These are phyloP conservation scores for Nothopassalora personata DNA, from an alignment of 2,329 filamentous ascomycete genomes.

Conservation along the genomic window DNA sequence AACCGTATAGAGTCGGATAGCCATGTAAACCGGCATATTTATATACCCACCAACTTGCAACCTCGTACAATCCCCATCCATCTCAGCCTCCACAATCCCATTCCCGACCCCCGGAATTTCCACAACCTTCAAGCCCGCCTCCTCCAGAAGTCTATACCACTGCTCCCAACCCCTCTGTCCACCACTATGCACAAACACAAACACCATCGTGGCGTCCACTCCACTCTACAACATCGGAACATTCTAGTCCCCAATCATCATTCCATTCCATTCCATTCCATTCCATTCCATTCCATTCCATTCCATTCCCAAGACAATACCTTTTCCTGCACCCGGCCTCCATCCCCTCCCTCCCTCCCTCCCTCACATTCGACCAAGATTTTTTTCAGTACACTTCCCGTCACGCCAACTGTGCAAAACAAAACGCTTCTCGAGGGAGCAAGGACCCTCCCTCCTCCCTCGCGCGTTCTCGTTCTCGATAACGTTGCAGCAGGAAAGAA, in stretches of 20 bases:
- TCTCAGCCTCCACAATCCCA: conserved; percentile 11
- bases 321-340: no score
- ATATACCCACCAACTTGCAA: no score
- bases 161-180: neutral
- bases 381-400: no score
- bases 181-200: conserved; percentile 3
- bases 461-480: conserved; percentile 6
- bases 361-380: no score
- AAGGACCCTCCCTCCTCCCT: neutral
- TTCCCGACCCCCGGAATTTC: conserved; percentile 14
- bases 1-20: neutral
- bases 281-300: no score
- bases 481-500: conserved; percentile 9
- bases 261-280: no score
- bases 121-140: conserved; percentile 2
- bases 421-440: conserved; percentile 8
- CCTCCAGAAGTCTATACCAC: conserved; percentile 2
- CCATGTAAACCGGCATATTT: no score
- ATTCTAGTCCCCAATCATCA: conserved; percentile 24
- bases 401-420: no score
- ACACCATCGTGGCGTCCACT: conserved; percentile 2
- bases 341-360: no score
- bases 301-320: no score
- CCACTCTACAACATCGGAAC: conserved; percentile 6
- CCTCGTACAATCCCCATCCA: neutral